A percentile compares a stretch with the other conserved stretches of the same genome.
These are phyloP conservation scores for Amylostereum areolatum DNA, from an alignment of 1,284 basidiomycete genomes.

Conservation along the genomic window DNA sequence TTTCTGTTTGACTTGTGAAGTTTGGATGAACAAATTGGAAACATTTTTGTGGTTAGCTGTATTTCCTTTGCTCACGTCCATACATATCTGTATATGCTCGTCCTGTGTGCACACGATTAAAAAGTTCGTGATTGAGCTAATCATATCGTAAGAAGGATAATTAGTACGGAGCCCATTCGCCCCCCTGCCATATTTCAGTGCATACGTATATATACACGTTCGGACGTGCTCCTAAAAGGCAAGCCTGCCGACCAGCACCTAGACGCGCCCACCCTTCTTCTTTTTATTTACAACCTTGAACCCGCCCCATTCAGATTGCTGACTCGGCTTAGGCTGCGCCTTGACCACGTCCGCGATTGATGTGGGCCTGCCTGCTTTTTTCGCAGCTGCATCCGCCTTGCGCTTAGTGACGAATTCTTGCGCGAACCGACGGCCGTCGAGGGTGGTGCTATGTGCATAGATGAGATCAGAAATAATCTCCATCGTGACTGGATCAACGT, in stretches of 20 bases:
- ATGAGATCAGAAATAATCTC: constrained; percentile 92
- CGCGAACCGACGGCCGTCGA: constrained; percentile 93
- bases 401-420: constrained; percentile 85
- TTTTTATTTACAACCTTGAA: constrained; percentile 94
- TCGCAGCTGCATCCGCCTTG: constrained; percentile 69
- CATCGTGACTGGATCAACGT: constrained; percentile 73
- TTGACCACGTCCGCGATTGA: constrained; percentile 88
- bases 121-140: too few relatives aligned
- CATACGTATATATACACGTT: too few relatives aligned
- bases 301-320: constrained; percentile 70
- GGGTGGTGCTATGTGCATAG: constrained; percentile 89
- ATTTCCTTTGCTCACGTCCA: too few relatives aligned
- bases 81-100: too few relatives aligned
- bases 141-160: too few relatives aligned
- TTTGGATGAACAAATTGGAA: too few relatives aligned
- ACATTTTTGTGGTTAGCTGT: too few relatives aligned
- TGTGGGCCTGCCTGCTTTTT: constrained; percentile 39
- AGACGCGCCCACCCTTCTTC: constrained; percentile 68
- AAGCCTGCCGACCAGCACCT: background rate
- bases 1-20: constrained; percentile 1
- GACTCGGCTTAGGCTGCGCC: constrained; percentile 70
- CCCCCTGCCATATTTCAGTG: too few relatives aligned
- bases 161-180: too few relatives aligned
- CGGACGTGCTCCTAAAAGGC: too few relatives aligned
- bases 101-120: too few relatives aligned